These are phyloP conservation scores for Microsporum ferrugineum DNA, from an alignment of 2,329 filamentous ascomycete genomes.

Conservation along the genomic window DNA sequence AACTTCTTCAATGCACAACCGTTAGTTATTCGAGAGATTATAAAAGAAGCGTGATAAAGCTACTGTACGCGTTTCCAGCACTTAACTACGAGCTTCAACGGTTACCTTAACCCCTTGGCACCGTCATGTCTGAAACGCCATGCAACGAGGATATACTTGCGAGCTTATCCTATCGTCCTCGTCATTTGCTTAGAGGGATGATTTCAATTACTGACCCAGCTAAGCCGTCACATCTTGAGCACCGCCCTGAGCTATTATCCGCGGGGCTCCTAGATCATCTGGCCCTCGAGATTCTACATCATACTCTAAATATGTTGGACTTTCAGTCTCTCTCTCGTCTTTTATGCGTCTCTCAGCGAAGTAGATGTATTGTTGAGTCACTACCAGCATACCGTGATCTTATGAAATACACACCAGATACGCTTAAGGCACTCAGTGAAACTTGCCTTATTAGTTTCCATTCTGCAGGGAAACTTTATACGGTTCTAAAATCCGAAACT, in stretches of 20 bases:
- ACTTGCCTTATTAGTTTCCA: slow-evolving; percentile 18
- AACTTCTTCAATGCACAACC: no score
- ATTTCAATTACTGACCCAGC: background rate
- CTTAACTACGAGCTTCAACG: no score
- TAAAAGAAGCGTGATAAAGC: no score
- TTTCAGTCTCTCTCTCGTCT: slow-evolving; percentile 21
- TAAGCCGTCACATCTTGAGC: background rate
- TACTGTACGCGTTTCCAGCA: no score
- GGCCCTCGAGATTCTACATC: slow-evolving; percentile 20
- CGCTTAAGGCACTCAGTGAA: slow-evolving; percentile 18
- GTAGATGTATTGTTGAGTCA: slow-evolving; percentile 19
- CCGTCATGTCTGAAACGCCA: background rate
- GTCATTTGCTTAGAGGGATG: background rate
- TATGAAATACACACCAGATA: slow-evolving; percentile 30
- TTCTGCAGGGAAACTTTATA: slow-evolving; percentile 16
- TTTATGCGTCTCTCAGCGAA: slow-evolving; percentile 18
- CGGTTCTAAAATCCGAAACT: slow-evolving; percentile 15
- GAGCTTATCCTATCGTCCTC: background rate
- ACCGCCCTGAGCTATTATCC: background rate
- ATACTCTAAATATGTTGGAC: slow-evolving; percentile 19
- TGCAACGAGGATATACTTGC: background rate
- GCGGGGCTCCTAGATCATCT: background rate
- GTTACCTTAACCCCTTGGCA: background rate
- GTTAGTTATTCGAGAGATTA: no score
- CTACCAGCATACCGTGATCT: slow-evolving; percentile 32